Evolutionary conservation across 2,329 filamentous ascomycete species (phyloP), one percentile per base, ranked within the genome.

Genomic region (Claviceps maximensis): DNA sequence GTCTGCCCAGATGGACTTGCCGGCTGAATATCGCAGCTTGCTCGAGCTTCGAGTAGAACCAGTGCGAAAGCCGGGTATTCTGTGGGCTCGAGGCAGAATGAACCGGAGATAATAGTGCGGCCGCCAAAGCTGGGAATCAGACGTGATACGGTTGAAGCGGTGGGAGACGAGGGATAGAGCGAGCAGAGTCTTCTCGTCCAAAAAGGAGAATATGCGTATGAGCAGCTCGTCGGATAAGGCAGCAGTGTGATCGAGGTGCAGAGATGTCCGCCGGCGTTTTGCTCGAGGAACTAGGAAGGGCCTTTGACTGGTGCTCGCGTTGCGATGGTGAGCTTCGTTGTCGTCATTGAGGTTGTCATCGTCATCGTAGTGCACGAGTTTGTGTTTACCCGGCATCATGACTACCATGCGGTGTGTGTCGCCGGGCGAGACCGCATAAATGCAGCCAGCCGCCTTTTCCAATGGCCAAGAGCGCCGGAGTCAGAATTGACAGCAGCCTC

Each of bases 71-170:
- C 85, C 84, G 0, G 87, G 86, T 53, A 91, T 82, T 54, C 86
- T 81, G 59, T 86, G 77, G 38, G 86, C 86, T 62, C 89, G 81
- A 41, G 89, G 89, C 38, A 87, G 78, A 31, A 96, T 87, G 68
- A 95, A 97, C 57, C 86, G 83, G 27, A 82, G 77, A 69, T 94
- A 95, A 69, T 95, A 98, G 49, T 89, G 80, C 15, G 79, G 78
- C 66, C 91, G 93, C 93, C 93, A 98, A 53, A 97, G 72, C 65
- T 96, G 89, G 0, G 86, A 85, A 67, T 97, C 93, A 52, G 78
- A 76, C 8, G 87, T 78, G 19, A 97, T 76, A 41, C 74, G 75
- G 59, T 82, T 75, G 63, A 95, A 86, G 55, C 86, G 87, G 52
- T 72, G 80, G 2, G 89, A 96, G n/a, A 90, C 75, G 52, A 82